Base-by-base conservation (phyloP, 140 eudicot species). In the Senecio squalidus region DNA sequence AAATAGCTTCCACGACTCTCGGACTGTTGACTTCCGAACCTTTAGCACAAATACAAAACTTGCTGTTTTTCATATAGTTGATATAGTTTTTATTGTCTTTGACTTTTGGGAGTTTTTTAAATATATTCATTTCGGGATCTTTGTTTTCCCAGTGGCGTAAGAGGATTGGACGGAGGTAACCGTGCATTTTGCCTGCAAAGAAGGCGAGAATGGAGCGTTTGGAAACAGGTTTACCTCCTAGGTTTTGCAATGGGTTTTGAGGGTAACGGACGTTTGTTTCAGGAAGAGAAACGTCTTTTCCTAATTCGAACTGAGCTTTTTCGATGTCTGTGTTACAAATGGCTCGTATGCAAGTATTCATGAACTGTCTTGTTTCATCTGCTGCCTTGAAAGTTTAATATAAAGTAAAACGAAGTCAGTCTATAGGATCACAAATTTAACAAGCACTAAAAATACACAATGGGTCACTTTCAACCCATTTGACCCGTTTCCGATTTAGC, bases 11-110 rank as follows among this genome's bases (percentile, higher is more conserved):
- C 60, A 86, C 96, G 30, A 91, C 98, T 58, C 98, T 78, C 2
- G 95, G 95, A 70, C 95, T 91, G 56, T 81, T 91, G 45, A 91
- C 98, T 75, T 86, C 98, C 18, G 73, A 91, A 3, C 98, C 98
- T 72, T 71, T 80, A 16, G 98, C 82, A 58, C 96, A 91, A 45
- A 91, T 60, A 75, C 98, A 91, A 54, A 80, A 91, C 70, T 81
- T 91, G 78, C 92, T 86, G 36, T 59, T 83, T 77, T 83, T 83
- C 98, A 91, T 91, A 68, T 76, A 75, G 58, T 81, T 72, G n/a
- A 71, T 24, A 52, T 91, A 91, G 66, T 74, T 79, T 63, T 41
- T 61, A 38, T 80, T 68, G 1, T 81, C 80, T 70, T 76, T 85
- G 55, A 56, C 71, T 56, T 72, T 76, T 1, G 69, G 90, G 24